phyloP scores from a whole-genome alignment of 495 filamentous ascomycete genomes.

The Xylaria flabelliformis region DNA sequence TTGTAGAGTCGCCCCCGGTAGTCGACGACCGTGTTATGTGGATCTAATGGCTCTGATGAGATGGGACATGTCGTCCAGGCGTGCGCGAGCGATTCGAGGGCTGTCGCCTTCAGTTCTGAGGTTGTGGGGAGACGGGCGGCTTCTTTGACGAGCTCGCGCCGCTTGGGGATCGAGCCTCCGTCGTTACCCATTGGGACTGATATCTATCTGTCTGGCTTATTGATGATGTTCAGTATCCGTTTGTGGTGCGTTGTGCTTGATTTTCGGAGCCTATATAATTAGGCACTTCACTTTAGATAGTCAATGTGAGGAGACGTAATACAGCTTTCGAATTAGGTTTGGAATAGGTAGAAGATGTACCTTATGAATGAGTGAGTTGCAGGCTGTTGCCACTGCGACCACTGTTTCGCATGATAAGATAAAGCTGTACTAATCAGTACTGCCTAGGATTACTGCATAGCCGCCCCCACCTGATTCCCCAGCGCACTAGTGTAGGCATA shows the following conservation, averaged over 20 bases:
- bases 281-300: background rate
- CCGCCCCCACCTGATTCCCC: background rate
- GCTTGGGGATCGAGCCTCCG: constrained; percentile 86
- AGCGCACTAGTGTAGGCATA: background rate
- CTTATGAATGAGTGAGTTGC: background rate
- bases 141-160: constrained; percentile 92
- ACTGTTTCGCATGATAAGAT: constrained; percentile 34
- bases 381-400: background rate
- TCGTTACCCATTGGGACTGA: constrained; percentile 83
- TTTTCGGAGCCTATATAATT: background rate
- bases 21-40: constrained; percentile 82
- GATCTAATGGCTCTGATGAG: constrained; percentile 73
- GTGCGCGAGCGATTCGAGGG: constrained; percentile 81
- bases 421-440: constrained; percentile 32
- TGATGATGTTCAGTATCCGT: background rate
- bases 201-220: background rate
- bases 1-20: constrained; percentile 88
- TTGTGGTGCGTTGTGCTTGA: background rate
- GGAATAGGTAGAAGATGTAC: no score
- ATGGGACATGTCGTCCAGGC: constrained; percentile 87
- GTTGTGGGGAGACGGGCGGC: constrained; percentile 80
- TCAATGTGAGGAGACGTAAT: background rate
- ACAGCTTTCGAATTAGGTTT: background rate
- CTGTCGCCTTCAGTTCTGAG: constrained; percentile 88
- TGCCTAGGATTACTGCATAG: background rate